phyloP scores from a whole-genome alignment of 1,284 basidiomycete genomes.

The Leccinum subrobustum region DNA sequence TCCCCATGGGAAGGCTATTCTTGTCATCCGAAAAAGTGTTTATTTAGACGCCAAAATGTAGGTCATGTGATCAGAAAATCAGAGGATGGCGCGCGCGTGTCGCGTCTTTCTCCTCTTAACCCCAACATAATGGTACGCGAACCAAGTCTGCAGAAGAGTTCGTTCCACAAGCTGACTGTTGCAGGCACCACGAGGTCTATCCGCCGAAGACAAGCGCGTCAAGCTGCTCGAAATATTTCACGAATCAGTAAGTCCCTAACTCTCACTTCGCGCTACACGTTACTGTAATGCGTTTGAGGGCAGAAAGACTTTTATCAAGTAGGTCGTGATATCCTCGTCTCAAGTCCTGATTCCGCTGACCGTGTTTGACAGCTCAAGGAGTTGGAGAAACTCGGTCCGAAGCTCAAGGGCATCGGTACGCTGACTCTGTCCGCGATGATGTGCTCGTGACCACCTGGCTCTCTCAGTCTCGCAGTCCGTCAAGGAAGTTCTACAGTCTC shows the following conservation, averaged over 20 bases:
- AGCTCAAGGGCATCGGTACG: conserved; percentile 84
- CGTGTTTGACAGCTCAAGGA: conserved; percentile 67
- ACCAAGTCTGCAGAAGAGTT: background rate
- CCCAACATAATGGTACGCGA: conserved; percentile 25
- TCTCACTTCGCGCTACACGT: background rate
- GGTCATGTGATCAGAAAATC: conserved; percentile 27
- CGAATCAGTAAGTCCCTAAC: conserved; percentile 60
- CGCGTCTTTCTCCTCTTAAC: background rate
- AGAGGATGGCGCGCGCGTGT: background rate
- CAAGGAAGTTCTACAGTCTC: conserved; percentile 83
- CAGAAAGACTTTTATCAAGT: conserved; percentile 87
- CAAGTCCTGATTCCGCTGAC: background rate
- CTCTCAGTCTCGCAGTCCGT: conserved; percentile 77
- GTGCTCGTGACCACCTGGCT: background rate
- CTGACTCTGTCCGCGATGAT: background rate
- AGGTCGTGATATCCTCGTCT: background rate
- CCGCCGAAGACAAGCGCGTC: conserved; percentile 77
- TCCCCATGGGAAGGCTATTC: background rate
- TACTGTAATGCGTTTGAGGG: conserved; percentile 1
- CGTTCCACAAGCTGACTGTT: conserved; percentile 7
- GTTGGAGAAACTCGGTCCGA: conserved; percentile 80
- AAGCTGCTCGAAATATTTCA: conserved; percentile 87
- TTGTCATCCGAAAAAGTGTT: background rate
- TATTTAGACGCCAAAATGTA: background rate
- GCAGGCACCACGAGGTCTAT: conserved; percentile 75